Evolutionary conservation across 1,284 basidiomycete genomes (phyloP).

Genomic region (Trametes pubescens): DNA sequence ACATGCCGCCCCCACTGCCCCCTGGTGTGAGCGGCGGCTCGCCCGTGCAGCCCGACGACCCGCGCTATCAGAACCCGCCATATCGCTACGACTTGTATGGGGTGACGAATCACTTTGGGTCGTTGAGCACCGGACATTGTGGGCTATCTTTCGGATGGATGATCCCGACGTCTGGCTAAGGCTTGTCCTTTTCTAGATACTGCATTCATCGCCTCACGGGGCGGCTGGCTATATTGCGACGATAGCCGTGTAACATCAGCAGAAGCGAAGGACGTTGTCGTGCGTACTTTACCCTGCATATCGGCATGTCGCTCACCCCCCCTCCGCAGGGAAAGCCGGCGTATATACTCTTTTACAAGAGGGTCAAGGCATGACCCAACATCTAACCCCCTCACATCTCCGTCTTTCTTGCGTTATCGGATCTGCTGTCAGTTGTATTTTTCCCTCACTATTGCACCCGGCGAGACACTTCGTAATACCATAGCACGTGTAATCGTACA

Average conservation of each 20-base stretch:
- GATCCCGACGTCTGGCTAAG: background rate
- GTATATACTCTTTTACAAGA: conserved; percentile 89
- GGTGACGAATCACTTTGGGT: conserved; percentile 94
- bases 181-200: conserved; percentile 65
- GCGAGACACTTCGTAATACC: conserved; percentile 41
- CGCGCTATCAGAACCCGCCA: conserved; percentile 82
- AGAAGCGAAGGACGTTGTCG: conserved; percentile 84
- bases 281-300: conserved; percentile 52
- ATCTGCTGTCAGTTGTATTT: conserved; percentile 46
- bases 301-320: conserved; percentile 6
- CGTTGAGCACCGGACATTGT: conserved; percentile 93
- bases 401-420: conserved; percentile 40
- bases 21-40: conserved; percentile 60
- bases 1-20: conserved; percentile 86
- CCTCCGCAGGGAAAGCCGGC: conserved; percentile 77
- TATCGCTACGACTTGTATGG: conserved; percentile 91
- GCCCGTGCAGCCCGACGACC: conserved; percentile 66
- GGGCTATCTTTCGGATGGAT: conserved; percentile 45
- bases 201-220: conserved; percentile 81
- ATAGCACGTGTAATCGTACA: conserved; percentile 49
- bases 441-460: conserved; percentile 21
- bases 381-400: conserved; percentile 37
- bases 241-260: conserved; percentile 80
- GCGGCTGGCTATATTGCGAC: conserved; percentile 88
- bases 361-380: conserved; percentile 60